Conservation (phyloP, 1,139 yeast genomes). For the Debaryomyces coudertii region DNA sequence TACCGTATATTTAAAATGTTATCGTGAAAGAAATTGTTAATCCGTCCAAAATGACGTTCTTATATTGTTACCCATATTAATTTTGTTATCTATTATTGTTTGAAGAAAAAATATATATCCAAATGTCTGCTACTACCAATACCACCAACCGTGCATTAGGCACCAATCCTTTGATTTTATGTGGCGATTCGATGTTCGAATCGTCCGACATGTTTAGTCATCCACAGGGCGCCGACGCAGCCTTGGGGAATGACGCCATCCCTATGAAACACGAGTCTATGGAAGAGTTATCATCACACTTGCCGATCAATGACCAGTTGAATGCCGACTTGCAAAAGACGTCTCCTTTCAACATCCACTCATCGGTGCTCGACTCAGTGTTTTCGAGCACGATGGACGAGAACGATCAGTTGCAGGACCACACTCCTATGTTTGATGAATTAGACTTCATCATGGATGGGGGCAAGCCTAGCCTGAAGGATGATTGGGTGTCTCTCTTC, state of each 20-base stretch:
- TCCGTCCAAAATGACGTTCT: conserved; percentile 39
- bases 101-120: conserved; percentile 12
- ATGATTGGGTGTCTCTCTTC: conserved; percentile 69
- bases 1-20: conserved; percentile 25
- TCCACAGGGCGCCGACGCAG: conserved; percentile 10
- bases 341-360: conserved; percentile 56
- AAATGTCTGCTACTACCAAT: conserved; percentile 30
- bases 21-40: conserved; percentile 24
- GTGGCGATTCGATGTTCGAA: conserved; percentile 36
- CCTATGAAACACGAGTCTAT: conserved; percentile 15
- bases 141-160: conserved; percentile 4
- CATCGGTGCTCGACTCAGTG: conserved; percentile 63
- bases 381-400: conserved; percentile 54
- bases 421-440: conserved; percentile 70
- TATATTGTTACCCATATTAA: conserved; percentile 9
- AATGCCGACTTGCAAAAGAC: conserved; percentile 11
- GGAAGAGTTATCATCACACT: conserved; percentile 23
- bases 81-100: conserved; percentile 7
- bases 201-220: conserved; percentile 25
- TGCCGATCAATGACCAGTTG: conserved; percentile 20
- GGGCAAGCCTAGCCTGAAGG: conserved; percentile 46
- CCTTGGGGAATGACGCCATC: conserved; percentile 12
- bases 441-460: conserved; percentile 51
- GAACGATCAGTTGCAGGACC: conserved; percentile 39
- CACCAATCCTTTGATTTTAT: conserved; percentile 28